phyloP scores from a whole-genome alignment of 2,329 filamentous ascomycete genomes.

The Nemania diffusa region DNA sequence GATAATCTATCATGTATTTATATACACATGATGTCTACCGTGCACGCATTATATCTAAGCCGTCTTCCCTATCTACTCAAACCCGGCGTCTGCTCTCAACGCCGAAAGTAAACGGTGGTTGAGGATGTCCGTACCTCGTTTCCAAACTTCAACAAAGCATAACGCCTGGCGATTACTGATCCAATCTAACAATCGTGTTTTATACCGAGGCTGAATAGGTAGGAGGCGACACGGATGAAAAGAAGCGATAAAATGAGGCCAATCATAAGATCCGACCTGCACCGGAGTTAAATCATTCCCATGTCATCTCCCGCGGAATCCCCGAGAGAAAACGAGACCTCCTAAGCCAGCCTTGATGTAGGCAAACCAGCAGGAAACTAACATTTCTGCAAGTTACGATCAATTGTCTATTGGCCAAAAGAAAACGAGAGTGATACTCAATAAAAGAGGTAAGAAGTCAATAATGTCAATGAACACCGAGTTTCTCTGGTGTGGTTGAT shows the following conservation, averaged over 20 bases:
- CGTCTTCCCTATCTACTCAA: not conserved
- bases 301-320: too few relatives aligned
- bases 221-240: not conserved
- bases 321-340: too few relatives aligned
- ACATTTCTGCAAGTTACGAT: too few relatives aligned
- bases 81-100: not conserved
- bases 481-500: too few relatives aligned
- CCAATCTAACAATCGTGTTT: not conserved
- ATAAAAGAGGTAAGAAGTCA: too few relatives aligned
- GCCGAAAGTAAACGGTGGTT: not conserved
- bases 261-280: conserved; percentile 5
- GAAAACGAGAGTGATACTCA: too few relatives aligned
- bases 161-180: not conserved
- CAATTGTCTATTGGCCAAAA: too few relatives aligned
- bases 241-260: not conserved
- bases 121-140: not conserved
- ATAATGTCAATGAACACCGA: too few relatives aligned
- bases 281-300: conserved; percentile 18
- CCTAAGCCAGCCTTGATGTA: too few relatives aligned
- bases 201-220: not conserved
- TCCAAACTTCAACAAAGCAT: not conserved
- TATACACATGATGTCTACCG: not conserved
- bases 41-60: not conserved
- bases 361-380: too few relatives aligned
- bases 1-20: not conserved